Conservation (phyloP, 345 rosid genomes). For the Eucalyptus marginata region DNA sequence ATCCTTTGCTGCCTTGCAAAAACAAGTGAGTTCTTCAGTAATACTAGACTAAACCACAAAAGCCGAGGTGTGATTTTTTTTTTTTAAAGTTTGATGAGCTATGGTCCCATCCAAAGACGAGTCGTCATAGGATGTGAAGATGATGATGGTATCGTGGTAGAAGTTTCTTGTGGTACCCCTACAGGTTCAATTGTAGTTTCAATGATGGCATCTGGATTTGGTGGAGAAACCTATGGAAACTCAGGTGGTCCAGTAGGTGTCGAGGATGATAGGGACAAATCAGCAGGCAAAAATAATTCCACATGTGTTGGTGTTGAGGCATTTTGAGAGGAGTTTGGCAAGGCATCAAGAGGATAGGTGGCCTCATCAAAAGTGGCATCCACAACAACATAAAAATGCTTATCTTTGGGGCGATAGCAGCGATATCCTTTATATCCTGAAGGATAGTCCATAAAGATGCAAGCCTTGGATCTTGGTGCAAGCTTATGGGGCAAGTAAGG, state of each 20-base stretch:
- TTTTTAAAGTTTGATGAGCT: accelerated
- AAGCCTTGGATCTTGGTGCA: not conserved
- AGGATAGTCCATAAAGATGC: not conserved
- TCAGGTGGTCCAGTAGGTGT: not conserved
- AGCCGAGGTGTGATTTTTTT: not conserved
- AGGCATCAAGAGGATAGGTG: not conserved
- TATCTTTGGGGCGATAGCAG: not conserved
- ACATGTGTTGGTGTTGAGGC: not conserved
- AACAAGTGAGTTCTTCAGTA: not conserved
- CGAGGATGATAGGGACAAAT: not conserved
- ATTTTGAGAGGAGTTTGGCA: not conserved
- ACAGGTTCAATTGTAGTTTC: no score
- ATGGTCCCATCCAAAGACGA: not conserved
- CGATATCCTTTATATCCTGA: accelerated
- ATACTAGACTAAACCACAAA: not conserved
- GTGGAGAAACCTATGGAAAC: not conserved
- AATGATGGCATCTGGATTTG: not conserved
- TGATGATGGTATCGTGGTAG: not conserved
- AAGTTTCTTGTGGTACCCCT: not conserved
- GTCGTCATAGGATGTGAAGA: not conserved
- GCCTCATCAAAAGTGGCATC: not conserved
- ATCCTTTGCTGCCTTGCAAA: not conserved
- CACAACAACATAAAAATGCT: not conserved
- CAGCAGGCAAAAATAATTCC: not conserved
- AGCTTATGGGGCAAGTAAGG: not conserved